phyloP scores from a whole-genome alignment of 1,284 basidiomycete species.

The Agaricales sp. region DNA sequence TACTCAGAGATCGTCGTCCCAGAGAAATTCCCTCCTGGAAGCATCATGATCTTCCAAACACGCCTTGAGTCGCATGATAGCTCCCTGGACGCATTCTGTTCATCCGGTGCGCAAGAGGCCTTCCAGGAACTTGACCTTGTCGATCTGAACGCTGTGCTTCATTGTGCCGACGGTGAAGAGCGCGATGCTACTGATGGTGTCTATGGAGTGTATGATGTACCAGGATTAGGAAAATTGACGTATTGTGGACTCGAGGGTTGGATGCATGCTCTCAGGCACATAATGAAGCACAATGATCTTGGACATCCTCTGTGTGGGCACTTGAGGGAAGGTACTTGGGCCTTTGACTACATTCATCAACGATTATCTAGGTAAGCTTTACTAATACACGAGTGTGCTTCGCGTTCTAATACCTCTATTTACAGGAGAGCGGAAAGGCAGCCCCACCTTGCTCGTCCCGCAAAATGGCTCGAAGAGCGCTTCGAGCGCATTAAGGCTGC shows the following conservation, averaged over 20 bases:
- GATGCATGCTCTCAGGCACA: constrained; percentile 79
- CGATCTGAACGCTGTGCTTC: constrained; percentile 78
- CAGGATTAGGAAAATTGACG: constrained; percentile 59
- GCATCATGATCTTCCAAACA: constrained; percentile 85
- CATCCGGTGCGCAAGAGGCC: constrained; percentile 56
- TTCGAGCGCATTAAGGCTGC: constrained; percentile 69
- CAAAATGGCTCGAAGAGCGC: constrained; percentile 75
- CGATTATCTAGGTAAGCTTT: constrained; percentile 66
- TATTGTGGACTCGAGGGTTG: constrained; percentile 95
- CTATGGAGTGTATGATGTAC: constrained; percentile 74
- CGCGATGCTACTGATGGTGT: constrained; percentile 69
- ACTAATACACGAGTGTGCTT: no score
- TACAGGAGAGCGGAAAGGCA: constrained; percentile 56
- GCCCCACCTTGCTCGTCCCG: constrained; percentile 61
- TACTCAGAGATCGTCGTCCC: constrained; percentile 77
- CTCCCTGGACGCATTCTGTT: constrained; percentile 63
- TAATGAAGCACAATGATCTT: constrained; percentile 84
- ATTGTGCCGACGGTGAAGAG: constrained; percentile 86
- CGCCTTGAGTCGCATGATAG: constrained; percentile 60
- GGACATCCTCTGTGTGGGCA: constrained; percentile 86
- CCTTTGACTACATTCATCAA: constrained; percentile 73
- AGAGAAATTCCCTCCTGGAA: constrained; percentile 83
- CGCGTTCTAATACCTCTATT: constrained; percentile 3
- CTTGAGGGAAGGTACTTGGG: constrained; percentile 81
- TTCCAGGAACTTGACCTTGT: constrained; percentile 73